A percentile compares a stretch with the other conserved stretches of the same genome.
Conservation (phyloP, 495 filamentous ascomycete genomes). For the Polyplosphaeria fusca region DNA sequence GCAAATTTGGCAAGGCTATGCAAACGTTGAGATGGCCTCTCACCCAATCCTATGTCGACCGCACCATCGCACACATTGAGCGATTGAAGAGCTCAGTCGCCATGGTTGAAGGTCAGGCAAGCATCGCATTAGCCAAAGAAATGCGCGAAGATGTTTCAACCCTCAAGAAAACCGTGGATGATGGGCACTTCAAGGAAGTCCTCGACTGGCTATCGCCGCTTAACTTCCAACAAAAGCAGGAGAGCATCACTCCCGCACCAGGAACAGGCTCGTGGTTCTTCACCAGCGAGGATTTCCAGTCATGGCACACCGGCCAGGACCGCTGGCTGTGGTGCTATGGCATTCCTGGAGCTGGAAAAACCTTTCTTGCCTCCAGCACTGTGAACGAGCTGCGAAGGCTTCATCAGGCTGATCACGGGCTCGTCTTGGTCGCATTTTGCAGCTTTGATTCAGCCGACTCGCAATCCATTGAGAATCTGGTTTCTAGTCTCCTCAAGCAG, state of each 20-base stretch:
- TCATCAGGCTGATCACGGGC: constrained; percentile 5
- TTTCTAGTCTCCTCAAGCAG: constrained; percentile 23
- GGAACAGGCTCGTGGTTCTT: constrained; percentile 24
- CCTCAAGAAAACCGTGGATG: not conserved
- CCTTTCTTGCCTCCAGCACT: constrained; percentile 11
- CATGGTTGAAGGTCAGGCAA: constrained; percentile 14
- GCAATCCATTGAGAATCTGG: constrained; percentile 19
- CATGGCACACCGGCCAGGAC: constrained; percentile 4
- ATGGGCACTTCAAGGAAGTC: constrained; percentile 23
- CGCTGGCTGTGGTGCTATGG: constrained; percentile 28
- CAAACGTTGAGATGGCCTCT: constrained; percentile 21
- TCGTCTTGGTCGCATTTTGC: constrained; percentile 20
- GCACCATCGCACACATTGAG: constrained; percentile 11
- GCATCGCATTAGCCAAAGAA: constrained; percentile 14
- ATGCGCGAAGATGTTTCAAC: constrained; percentile 9
- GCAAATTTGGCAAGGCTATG: not conserved
- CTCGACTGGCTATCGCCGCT: constrained; percentile 24
- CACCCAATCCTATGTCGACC: constrained; percentile 12
- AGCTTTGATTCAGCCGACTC: constrained; percentile 20
- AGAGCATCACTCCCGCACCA: constrained; percentile 11
- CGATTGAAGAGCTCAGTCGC: constrained; percentile 12
- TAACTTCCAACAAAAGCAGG: constrained; percentile 23
- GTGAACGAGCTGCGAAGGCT: constrained; percentile 13
- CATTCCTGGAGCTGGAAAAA: constrained; percentile 22
- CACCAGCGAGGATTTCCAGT: constrained; percentile 9